Conservation (phyloP, 139 green algal species). For the Yamagishiella unicocca region DNA sequence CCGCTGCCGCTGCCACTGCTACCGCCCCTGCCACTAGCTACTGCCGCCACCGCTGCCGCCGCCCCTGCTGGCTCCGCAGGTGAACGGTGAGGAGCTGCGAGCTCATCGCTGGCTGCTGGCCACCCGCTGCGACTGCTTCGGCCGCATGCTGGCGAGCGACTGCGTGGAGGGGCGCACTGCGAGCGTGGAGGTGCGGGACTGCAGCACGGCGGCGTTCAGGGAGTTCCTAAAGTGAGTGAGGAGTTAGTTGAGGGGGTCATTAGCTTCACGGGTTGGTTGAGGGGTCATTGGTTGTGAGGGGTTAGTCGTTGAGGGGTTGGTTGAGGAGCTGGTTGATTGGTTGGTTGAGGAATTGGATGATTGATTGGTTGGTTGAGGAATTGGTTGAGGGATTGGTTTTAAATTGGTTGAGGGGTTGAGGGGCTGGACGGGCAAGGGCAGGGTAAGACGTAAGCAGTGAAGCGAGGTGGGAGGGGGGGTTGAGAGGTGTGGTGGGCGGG, state of each 20-base stretch:
- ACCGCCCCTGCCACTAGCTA: too few relatives aligned
- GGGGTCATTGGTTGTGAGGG: background rate
- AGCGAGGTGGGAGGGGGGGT: too few relatives aligned
- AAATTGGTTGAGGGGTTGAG: too few relatives aligned
- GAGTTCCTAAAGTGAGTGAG: constrained; percentile 37
- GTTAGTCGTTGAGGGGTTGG: background rate
- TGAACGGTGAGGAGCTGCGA: constrained; percentile 36
- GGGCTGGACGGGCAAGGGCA: background rate
- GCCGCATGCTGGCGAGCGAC: constrained; percentile 32
- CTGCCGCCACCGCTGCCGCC: too few relatives aligned
- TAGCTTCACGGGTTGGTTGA: background rate
- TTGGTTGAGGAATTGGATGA: too few relatives aligned
- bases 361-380: background rate
- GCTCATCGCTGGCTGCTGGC: constrained; percentile 38
- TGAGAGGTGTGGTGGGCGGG: too few relatives aligned
- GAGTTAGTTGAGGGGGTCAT: background rate
- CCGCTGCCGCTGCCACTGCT: too few relatives aligned
- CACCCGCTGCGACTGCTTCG: constrained; percentile 25
- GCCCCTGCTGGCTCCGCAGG: background rate
- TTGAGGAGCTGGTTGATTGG: too few relatives aligned
- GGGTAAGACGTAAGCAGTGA: background rate
- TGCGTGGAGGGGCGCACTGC: constrained; percentile 14
- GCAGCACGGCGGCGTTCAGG: constrained; percentile 18
- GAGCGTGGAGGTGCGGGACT: constrained; percentile 41
- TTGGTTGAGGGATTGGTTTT: too few relatives aligned